Percentiles rank a stretch among this genome's conserved stretches.
phyloP scores from a whole-genome alignment of 805 yeast species.

The Maudiozyma barnettii region DNA sequence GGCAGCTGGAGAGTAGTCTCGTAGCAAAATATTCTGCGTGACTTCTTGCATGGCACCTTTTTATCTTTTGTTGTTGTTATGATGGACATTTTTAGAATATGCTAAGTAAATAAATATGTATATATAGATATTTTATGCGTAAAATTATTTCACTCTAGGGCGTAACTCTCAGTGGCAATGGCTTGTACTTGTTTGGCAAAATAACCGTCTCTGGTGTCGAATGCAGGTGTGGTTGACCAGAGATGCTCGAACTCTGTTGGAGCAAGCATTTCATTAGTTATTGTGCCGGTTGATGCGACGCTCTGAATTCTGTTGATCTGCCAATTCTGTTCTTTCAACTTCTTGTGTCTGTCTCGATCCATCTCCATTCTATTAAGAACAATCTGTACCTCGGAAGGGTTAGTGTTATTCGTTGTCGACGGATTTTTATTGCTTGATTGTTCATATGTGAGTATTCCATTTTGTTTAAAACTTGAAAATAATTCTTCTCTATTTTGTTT shows the following conservation, averaged over 20 bases:
- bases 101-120: neutral
- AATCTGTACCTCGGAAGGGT: neutral
- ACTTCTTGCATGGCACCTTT: neutral
- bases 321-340: conserved; percentile 77
- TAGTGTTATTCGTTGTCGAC: neutral
- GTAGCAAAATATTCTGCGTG: neutral
- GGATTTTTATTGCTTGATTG: neutral
- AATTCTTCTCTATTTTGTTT: conserved; percentile 9
- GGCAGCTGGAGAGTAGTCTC: neutral
- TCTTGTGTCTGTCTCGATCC: conserved; percentile 84
- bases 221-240: conserved; percentile 30
- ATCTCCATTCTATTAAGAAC: conserved; percentile 77
- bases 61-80: neutral
- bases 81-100: neutral
- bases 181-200: conserved; percentile 47
- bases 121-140: neutral
- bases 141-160: conserved; percentile 6
- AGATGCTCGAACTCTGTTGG: conserved; percentile 41
- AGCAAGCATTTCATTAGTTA: conserved; percentile 26
- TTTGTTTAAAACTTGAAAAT: neutral
- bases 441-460: neutral
- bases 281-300: neutral
- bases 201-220: conserved; percentile 39
- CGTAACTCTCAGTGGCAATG: conserved; percentile 43
- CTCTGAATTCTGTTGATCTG: conserved; percentile 26